Conservation (phyloP, 1,284 basidiomycete genomes). For the Xanthoconium separans region DNA sequence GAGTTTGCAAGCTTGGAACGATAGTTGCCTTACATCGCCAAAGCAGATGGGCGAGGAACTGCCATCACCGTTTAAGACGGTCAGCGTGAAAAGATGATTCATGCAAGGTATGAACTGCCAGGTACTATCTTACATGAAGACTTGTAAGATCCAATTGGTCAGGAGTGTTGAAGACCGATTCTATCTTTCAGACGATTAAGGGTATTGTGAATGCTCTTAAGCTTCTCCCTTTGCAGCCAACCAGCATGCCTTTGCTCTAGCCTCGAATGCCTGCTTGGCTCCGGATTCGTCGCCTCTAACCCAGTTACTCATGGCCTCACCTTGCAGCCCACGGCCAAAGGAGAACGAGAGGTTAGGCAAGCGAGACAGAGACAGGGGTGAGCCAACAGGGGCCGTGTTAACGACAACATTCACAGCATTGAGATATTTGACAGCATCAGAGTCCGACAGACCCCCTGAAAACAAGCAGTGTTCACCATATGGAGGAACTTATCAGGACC, state of each 20-base stretch:
- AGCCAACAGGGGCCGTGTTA: conserved; percentile 30
- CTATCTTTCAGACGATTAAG: conserved; percentile 1
- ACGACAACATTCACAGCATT: conserved; percentile 39
- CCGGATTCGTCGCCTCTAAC: conserved; percentile 39
- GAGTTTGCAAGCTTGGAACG: too few relatives aligned
- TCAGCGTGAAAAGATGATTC: not conserved
- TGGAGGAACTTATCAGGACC: not conserved
- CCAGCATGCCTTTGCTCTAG: conserved; percentile 43
- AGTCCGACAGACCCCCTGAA: conserved; percentile 43
- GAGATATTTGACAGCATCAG: conserved; percentile 40
- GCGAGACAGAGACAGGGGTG: conserved; percentile 33
- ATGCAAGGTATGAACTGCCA: not conserved
- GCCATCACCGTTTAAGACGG: too few relatives aligned
- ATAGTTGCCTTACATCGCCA: too few relatives aligned
- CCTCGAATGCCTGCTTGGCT: conserved; percentile 40
- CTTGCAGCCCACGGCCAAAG: conserved; percentile 50
- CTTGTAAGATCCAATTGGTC: not conserved
- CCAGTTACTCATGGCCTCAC: conserved; percentile 48
- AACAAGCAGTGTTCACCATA: not conserved
- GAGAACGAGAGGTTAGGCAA: conserved; percentile 48
- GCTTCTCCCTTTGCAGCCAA: conserved; percentile 38
- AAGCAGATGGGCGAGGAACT: not conserved
- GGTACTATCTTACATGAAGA: not conserved
- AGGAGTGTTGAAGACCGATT: not conserved
- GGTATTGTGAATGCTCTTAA: not conserved